Evolutionary conservation across 148 eudicot genomes (phyloP), one percentile per base, ranked within the genome.

Genomic region (Camellia lanceoleosa): DNA sequence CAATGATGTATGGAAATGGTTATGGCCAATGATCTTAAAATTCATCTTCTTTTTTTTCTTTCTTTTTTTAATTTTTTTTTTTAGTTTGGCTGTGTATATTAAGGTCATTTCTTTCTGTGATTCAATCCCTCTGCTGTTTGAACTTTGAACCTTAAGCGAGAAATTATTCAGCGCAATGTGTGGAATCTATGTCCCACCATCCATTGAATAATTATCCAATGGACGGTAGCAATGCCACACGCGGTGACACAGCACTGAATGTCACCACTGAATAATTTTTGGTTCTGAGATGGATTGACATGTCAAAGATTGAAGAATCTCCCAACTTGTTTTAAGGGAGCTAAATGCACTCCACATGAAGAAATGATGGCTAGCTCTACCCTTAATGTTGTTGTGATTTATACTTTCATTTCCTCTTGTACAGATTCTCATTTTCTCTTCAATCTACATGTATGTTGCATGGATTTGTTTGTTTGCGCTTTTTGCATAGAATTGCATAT

Each of bases 1-100:
- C 44, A 23, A 20, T 30, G 16, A 19, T 71, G 41, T 52, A 15
- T 75, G 67, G 20, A 76, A 76, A 81, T 69, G 76, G 80, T 81
- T 14, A 18, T 41, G 49, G 16, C 80, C 49, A 12, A 41, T 38
- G 63, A 12, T 38, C 63, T 52, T 13, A 15, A 73, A 73, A 55
- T 20, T 23, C 58, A 19, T 61, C 60, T 46, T 23, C 23, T 38
- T 46, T 1, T 5, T 43, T 61, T 58, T 51, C 64, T 59, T 5
- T 13, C 10, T 61, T 58, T 51, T 76, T 59, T 23, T 20, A 13
- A 15, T 47, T 76, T 20, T 62, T 64, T 0, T 77, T 64, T 42
- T 76, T 52, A 47, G 79, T 43, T 62, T 62, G 41, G 79, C 19
- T 12, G 52, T 62, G 79, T 47, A 62, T n/a, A 76, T 44, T 60